Evolutionary conservation across 1,139 yeast species (phyloP), one percentile per base, ranked within the genome.

Genomic region (Debaryomycetaceae sp.): DNA sequence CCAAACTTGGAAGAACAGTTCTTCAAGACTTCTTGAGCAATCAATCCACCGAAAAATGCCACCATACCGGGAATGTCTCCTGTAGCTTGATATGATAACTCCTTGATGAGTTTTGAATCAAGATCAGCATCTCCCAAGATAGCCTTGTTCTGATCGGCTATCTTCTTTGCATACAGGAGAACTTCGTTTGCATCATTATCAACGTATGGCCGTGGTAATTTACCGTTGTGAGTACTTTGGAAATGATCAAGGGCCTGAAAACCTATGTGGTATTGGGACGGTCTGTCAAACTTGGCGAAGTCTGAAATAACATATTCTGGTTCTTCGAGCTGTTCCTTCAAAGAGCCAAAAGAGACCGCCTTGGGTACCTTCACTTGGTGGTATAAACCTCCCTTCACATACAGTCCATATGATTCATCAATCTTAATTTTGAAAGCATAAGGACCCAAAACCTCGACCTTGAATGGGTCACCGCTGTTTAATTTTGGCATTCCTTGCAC

Each of bases 11-110:
- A 96, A 6, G 97, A 87, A 56, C 93, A 86, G 42, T 96, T 95
- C 70, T 93, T 93, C 62, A 93, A 78, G 24, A 88, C 97, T 70
- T 93, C 99, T 68, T 93, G 99, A 4, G 99, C 99, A 43, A 89
- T 85, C 45, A 93, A 72, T 34, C 99, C 99, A 63, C 99, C 99
- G 60, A 81, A 81, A 54, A 91, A 85, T 5, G 98, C 98, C 50
- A 83, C 85, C 62, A 89, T 69, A 35, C 95, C 97, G 23, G 97
- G 96, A 43, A 91, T 68, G 58, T 93, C 97, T 66, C 99, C 99
- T 42, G 83, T 76, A 2, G 98, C 86, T 65, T 93, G 97, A 64
- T 75, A 87, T 0, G 97, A 70, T 50, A 93, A 72, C 59, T 88
- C 90, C 49, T 68, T 79, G 49, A 93, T 71, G 41, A 91, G 66